Base-by-base conservation (phyloP, 179 eudicot genomes). In the Sideroxylon spinosum region DNA sequence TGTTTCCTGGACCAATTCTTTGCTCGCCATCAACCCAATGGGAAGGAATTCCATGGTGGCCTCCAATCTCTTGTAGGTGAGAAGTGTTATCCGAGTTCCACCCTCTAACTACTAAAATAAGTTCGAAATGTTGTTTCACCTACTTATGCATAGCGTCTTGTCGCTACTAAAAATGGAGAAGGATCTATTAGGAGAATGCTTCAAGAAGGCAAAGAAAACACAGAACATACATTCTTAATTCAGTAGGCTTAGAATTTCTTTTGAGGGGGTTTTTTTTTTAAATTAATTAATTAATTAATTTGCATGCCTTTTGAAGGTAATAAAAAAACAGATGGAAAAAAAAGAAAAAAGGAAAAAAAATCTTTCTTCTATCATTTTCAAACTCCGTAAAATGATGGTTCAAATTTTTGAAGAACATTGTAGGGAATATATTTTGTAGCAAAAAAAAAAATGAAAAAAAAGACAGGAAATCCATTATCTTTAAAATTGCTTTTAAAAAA, bases 21-120 rank as follows among this genome's bases (percentile, higher is more conserved):
- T 78, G 81, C 84, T 91, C 97, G 78, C 90, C 89, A 87, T 95
- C 99, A 55, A 95, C 81, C 99, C 99, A 95, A 82, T 90, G 93
- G 13, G 99, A 95, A 28, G 98, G 99, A 82, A 95, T 95, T 52
- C 98, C 97, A 70, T 91, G 97, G 0, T 87, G 91, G 87, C 93
- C 99, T 12, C 96, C 87, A 84, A 95, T 95, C 87, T 95, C 99
- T 90, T 93, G 97, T 76, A 95, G 84, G 87, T 95, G 99, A 59
- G 99, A 95, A 73, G 99, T 95, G 89, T 95, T 95, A 87, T 97
- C 92, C 6, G 99, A 95, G 86, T 95, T 95, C 97, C 97, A 95
- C 28, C 99, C 99, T 29, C 99, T 98, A 46, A 95, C 84, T 26
- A 95, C 99, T 80, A 95, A 77, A 86, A 95, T 92, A 66, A 95